These are phyloP conservation scores for Aspergillus neoniger DNA, from an alignment of 2,329 filamentous ascomycete genomes.

Conservation along the genomic window DNA sequence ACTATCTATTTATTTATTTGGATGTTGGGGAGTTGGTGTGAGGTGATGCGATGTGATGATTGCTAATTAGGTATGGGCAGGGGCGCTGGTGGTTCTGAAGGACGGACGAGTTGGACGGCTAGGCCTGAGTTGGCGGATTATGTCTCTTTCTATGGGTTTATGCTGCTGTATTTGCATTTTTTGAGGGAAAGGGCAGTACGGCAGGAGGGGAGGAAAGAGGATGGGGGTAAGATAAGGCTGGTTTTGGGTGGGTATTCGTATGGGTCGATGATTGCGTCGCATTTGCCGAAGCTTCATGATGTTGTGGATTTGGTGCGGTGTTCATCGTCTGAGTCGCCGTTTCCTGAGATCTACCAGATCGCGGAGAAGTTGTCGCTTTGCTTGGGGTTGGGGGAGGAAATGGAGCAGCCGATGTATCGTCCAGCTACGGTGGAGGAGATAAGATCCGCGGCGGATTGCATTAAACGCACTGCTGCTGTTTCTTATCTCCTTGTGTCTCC, in stretches of 20 bases:
- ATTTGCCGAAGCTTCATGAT: slow-evolving; percentile 61
- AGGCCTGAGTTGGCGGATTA: slow-evolving; percentile 82
- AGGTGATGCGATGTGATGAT: not conserved
- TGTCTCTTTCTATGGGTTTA: slow-evolving; percentile 75
- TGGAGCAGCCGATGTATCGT: slow-evolving; percentile 26
- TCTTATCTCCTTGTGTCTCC: slow-evolving; percentile 67
- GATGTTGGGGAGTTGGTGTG: not conserved
- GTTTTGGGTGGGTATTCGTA: slow-evolving; percentile 86
- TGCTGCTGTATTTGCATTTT: slow-evolving; percentile 70
- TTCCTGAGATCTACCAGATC: slow-evolving; percentile 69
- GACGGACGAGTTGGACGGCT: slow-evolving; percentile 83
- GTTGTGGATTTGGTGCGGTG: slow-evolving; percentile 63
- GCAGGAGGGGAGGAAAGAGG: not conserved
- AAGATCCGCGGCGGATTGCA: not conserved
- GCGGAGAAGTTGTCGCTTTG: slow-evolving; percentile 69
- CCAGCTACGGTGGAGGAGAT: not conserved
- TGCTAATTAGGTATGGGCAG: slow-evolving; percentile 48
- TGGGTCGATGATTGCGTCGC: slow-evolving; percentile 76
- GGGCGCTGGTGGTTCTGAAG: slow-evolving; percentile 73
- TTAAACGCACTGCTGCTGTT: slow-evolving; percentile 25
- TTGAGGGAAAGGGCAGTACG: slow-evolving; percentile 42
- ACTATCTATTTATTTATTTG: not conserved
- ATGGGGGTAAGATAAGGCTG: slow-evolving; percentile 35
- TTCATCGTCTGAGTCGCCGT: slow-evolving; percentile 57
- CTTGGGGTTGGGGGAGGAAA: slow-evolving; percentile 48